A percentile compares a stretch with the other conserved stretches of the same genome.
These are phyloP conservation scores for Penicillium turbatum DNA, from an alignment of 495 filamentous ascomycete genomes.

Conservation along the genomic window DNA sequence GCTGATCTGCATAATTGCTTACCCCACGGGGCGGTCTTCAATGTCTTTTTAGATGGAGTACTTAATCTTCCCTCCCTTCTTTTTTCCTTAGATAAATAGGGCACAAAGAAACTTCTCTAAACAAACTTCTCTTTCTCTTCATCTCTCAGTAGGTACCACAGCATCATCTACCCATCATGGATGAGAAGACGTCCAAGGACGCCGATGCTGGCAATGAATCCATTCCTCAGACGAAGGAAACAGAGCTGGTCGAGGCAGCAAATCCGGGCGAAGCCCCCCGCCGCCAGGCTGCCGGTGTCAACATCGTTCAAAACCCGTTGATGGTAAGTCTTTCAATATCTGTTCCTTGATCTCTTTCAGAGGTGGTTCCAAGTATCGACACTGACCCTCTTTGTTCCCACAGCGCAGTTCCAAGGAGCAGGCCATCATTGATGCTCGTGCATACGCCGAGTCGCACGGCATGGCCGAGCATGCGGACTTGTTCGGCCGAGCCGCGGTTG, in stretches of 20 bases:
- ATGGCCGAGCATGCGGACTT: constrained; percentile 41
- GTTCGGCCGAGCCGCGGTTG: constrained; percentile 39
- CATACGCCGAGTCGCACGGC: constrained; percentile 35
- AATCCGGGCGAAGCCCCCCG: background rate
- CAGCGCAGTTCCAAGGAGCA: constrained; percentile 35
- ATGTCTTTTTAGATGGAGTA: background rate
- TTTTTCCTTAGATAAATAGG: background rate
- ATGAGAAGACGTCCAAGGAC: background rate
- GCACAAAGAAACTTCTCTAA: background rate
- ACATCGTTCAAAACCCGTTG: constrained; percentile 2
- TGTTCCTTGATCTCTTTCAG: background rate
- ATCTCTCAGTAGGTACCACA: background rate
- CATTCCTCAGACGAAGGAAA: background rate
- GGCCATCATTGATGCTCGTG: constrained; percentile 31
- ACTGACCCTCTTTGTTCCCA: background rate
- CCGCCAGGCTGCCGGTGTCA: background rate
- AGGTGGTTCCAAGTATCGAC: background rate
- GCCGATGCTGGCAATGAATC: background rate
- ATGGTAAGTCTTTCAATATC: background rate
- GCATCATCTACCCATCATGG: background rate
- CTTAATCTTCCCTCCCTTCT: background rate
- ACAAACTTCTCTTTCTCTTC: background rate
- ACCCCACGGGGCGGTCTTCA: background rate
- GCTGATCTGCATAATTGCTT: background rate
- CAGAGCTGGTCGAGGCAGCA: background rate